phyloP scores from a whole-genome alignment of 1,284 basidiomycete species.

The Sanghuangporus baumii region DNA sequence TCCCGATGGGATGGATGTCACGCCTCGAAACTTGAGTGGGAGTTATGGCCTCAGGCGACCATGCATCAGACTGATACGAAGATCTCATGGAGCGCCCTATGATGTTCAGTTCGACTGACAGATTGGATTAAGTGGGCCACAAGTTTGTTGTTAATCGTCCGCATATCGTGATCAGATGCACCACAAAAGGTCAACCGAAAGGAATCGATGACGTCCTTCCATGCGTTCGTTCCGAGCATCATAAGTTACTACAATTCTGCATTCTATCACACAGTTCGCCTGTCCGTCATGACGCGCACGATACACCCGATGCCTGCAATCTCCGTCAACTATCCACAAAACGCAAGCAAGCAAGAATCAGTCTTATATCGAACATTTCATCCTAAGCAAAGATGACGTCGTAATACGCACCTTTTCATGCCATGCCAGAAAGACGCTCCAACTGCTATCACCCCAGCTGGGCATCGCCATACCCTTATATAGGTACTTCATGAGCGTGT shows the following conservation, averaged over 20 bases:
- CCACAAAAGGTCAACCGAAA: not conserved
- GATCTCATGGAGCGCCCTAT: too few species aligned
- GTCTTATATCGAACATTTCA: not conserved
- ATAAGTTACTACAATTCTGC: not conserved
- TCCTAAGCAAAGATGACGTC: not conserved
- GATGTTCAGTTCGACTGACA: too few species aligned
- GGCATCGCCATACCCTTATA: slow-evolving; percentile 94
- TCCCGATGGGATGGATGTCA: too few species aligned
- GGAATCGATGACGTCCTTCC: not conserved
- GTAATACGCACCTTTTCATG: slow-evolving; percentile 79
- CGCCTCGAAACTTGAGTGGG: too few species aligned
- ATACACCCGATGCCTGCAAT: slow-evolving; percentile 95
- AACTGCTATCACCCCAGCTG: slow-evolving; percentile 79
- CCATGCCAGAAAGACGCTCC: slow-evolving; percentile 90
- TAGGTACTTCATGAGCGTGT: slow-evolving; percentile 95
- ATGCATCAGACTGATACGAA: too few species aligned
- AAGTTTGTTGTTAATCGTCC: too few species aligned
- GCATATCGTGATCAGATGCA: not conserved
- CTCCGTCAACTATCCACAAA: slow-evolving; percentile 73
- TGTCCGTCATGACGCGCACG: slow-evolving; percentile 96
- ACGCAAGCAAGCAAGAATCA: not conserved
- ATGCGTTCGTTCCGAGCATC: not conserved
- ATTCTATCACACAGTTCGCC: slow-evolving; percentile 34
- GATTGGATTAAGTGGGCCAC: too few species aligned
- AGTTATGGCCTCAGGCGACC: too few species aligned